Evolutionary conservation across 1,139 yeast species (phyloP), one percentile per base, ranked within the genome.

Genomic region (Kodamaea sp.): DNA sequence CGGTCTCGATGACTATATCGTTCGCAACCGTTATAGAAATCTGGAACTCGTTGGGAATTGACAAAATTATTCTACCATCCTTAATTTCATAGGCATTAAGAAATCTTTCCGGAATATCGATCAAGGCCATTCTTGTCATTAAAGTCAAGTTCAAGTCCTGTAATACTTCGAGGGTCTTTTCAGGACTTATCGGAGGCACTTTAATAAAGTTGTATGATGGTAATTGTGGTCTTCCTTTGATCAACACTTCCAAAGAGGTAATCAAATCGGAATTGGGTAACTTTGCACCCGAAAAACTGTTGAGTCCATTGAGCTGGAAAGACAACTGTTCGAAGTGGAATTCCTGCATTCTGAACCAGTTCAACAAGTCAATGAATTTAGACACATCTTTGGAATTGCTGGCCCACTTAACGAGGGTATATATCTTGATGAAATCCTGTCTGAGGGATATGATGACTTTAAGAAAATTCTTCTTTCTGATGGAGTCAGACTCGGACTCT

Each of bases 331-430:
- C 88, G 31, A 83, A 76, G 55, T 79, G 78, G 43, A 83, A 80
- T 47, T 89, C 95, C 39, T 87, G 89, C 42, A 56, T 51, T 15
- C 95, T 70, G 30, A 90, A 70, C 94, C 95, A 90, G 41, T 86
- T 84, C 42, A 92, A 77, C 16, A 90, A 70, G 59, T 92, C 97
- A 38, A 92, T 89, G 46, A 89, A 68, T 36, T 73, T 73, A 24
- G 83, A 77, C 36, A 90, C 80, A 37, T 84, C 88, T 34, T 78
- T 71, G 9, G 90, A 72, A 21, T 78, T 80, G 21, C 76, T 71
- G 1, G 95, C 78, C 97, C 97, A 92, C 59, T 89, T 89, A 29
- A 84, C 77, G 31, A 92, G 63, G 4, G 95, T 95, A 47, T 87
- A 89, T 3, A 90, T 59, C 55, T 90, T 82, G 43, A 89, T 74